Evolutionary conservation across 371 early-diverging fungal genomes (phyloP), one percentile per base, ranked within the genome.

Genomic region (Mucor velutinosus): DNA sequence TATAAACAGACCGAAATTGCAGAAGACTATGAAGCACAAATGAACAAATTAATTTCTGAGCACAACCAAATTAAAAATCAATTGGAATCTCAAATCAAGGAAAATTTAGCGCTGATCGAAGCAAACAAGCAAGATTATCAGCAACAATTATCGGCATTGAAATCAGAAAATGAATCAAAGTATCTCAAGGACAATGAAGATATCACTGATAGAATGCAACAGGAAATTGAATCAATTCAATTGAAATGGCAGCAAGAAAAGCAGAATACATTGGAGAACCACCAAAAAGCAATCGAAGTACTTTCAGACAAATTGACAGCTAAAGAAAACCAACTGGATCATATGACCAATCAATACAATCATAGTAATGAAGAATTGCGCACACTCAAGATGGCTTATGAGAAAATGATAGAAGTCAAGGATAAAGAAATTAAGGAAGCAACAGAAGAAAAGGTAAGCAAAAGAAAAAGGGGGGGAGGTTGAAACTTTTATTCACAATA

Each of bases 361-460:
- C 30, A 58, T 15, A 47, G 56, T 27, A 27, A 66, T 33, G 62
- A 51, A 12, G 74, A 74, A 55, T 47, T 71, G 43, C 60, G 65
- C 14, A 67, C 71, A 15, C 65, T 74, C 30, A 67, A 74, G 47
- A 53, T 62, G 32, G 76, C 79, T 3, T 82, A 75, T 66, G 79
- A 77, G 7, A 79, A 79, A 43, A 72, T 82, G 77, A 58, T 81
- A 17, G 41, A 60, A 45, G 79, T 62, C 23, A 82, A 82, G 63
- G 75, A 79, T 37, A 66, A 79, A 61, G 82, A 79, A 59, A 74
- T 82, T 21, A 74, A 75, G 39, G 80, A 79, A 43, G 67, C 67
- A 21, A 73, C 79, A 58, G 78, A 76, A 45, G 73, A 78, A 49
- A 66, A 61, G 51, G 64, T 75, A 53, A 47, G 58, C 30, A 51